Evolutionary conservation across 208 protist genomes (phyloP).

Genomic region (Trypanosoma melophagium): DNA sequence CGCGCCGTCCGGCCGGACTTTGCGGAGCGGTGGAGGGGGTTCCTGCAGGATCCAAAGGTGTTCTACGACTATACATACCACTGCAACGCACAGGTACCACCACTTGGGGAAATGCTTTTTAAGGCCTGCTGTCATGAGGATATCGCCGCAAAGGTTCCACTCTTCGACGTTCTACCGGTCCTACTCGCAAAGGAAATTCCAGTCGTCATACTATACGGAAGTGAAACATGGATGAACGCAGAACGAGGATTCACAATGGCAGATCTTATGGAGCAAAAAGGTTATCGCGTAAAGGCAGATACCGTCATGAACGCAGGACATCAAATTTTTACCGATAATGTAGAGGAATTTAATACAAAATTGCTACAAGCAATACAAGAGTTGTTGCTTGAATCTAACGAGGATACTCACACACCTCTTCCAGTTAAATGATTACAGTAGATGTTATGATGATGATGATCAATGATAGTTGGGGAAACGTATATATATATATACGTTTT

Average conservation of each 20-base stretch:
- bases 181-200: constrained; percentile 30
- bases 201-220: constrained; percentile 49
- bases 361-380: constrained; percentile 18
- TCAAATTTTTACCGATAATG: constrained; percentile 60
- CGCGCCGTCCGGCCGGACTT: constrained; percentile 54
- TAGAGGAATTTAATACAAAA: constrained; percentile 40
- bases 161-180: constrained; percentile 37
- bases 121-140: constrained; percentile 55
- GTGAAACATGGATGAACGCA: constrained; percentile 48
- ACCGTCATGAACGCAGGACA: constrained; percentile 49
- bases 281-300: constrained; percentile 33
- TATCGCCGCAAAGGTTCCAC: constrained; percentile 48
- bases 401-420: not conserved
- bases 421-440: not conserved
- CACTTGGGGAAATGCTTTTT: constrained; percentile 55
- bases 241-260: constrained; percentile 36
- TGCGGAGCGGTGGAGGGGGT: constrained; percentile 39
- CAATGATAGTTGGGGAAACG: not conserved
- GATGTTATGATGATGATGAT: not conserved
- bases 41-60: constrained; percentile 38
- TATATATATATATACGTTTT: constrained; percentile 7
- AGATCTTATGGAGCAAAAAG: constrained; percentile 28
- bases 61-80: constrained; percentile 80
- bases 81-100: constrained; percentile 56
- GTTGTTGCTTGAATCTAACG: constrained; percentile 4